Evolutionary conservation across 306 rosid genomes (phyloP).

Genomic region (Psophocarpus tetragonolobus): DNA sequence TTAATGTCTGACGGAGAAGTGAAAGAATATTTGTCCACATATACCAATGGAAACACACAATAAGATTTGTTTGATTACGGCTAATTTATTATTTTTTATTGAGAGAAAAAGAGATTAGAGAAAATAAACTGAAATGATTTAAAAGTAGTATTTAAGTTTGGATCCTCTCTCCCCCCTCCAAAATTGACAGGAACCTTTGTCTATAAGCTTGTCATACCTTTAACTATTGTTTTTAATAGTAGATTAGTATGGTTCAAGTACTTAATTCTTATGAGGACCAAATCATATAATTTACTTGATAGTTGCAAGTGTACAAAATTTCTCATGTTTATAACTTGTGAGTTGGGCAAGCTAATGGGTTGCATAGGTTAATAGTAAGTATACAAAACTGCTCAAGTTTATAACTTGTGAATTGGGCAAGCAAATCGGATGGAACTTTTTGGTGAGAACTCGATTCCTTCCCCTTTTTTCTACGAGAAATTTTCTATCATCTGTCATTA

Average conservation of each 20-base stretch:
- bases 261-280: not conserved
- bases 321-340: too few relatives aligned
- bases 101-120: too few relatives aligned
- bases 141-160: not conserved
- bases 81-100: too few relatives aligned
- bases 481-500: not conserved
- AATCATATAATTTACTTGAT: not conserved
- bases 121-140: too few relatives aligned
- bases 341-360: too few relatives aligned
- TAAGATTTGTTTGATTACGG: too few relatives aligned
- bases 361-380: too few relatives aligned
- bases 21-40: too few relatives aligned
- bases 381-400: not conserved
- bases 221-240: not conserved
- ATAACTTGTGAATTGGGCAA: not conserved
- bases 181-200: too few relatives aligned
- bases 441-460: not conserved
- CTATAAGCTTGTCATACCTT: not conserved
- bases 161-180: too few relatives aligned
- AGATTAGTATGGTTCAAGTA: not conserved
- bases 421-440: not conserved
- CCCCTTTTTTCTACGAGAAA: not conserved
- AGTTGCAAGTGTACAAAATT: not conserved
- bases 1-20: too few relatives aligned
- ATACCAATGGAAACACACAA: too few relatives aligned